Evolutionary conservation across 805 yeast genomes (phyloP).

Genomic region (Starmerella scarabaei): DNA sequence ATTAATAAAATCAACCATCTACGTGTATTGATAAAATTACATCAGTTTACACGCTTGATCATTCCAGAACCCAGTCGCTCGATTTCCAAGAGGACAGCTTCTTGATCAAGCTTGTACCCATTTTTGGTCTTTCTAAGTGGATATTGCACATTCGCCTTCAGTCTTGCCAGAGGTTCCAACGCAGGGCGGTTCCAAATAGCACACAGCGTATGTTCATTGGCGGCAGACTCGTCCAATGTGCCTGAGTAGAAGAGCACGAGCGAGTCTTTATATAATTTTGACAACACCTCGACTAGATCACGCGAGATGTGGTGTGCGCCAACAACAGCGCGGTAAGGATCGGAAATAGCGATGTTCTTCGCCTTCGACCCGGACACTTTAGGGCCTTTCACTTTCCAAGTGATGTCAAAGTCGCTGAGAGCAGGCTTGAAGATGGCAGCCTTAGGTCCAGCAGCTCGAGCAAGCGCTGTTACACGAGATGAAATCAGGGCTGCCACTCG

Average conservation of each 20-base stretch:
- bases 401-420: constrained; percentile 70
- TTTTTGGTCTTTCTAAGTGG: constrained; percentile 36
- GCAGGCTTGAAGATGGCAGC: constrained; percentile 67
- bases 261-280: constrained; percentile 48
- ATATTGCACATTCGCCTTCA: constrained; percentile 67
- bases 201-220: constrained; percentile 43
- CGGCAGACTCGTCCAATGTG: constrained; percentile 30
- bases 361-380: constrained; percentile 33
- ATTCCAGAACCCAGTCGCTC: constrained; percentile 30
- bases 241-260: constrained; percentile 54
- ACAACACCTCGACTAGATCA: constrained; percentile 48
- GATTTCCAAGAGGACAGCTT: constrained; percentile 63
- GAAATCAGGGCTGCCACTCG: constrained; percentile 56
- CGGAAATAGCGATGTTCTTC: constrained; percentile 31
- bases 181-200: constrained; percentile 70
- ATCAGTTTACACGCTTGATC: constrained; percentile 12
- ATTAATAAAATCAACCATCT: no score
- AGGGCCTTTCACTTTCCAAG: constrained; percentile 42
- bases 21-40: no score
- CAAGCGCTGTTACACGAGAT: constrained; percentile 72
- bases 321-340: constrained; percentile 28
- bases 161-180: constrained; percentile 42
- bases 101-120: constrained; percentile 42
- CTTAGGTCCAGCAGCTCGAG: constrained; percentile 35
- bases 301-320: constrained; percentile 49